Evolutionary conservation across 176 grass and related monocot species (phyloP).

Genomic region (Rhynchospora pubera): DNA sequence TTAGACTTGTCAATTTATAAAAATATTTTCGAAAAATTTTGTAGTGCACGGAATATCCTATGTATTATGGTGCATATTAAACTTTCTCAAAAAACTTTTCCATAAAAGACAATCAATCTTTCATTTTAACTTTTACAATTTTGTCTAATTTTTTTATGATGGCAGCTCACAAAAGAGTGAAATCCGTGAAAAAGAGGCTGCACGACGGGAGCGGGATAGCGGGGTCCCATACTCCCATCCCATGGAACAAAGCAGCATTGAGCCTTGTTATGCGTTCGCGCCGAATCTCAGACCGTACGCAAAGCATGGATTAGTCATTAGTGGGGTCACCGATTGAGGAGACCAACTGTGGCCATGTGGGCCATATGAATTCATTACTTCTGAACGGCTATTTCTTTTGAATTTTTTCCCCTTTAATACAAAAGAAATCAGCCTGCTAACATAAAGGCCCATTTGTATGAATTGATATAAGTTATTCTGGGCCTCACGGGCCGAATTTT

Average conservation of each 20-base stretch:
- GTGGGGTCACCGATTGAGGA: neutral
- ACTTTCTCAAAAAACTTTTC: too few species aligned
- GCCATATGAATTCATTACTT: neutral
- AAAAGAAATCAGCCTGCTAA: neutral
- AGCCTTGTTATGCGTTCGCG: neutral
- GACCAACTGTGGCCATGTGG: neutral
- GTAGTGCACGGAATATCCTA: too few species aligned
- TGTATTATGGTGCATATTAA: too few species aligned
- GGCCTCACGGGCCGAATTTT: neutral
- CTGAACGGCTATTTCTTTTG: neutral
- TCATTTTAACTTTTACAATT: neutral
- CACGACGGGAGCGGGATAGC: neutral
- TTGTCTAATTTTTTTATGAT: neutral
- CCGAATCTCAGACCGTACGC: neutral
- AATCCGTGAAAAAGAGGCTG: neutral
- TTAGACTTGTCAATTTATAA: too few species aligned
- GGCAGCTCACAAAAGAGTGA: too few species aligned
- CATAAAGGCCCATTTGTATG: neutral
- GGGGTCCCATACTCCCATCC: too few species aligned
- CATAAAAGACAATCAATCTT: neutral
- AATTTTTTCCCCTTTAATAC: neutral
- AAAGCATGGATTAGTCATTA: constrained; percentile 10
- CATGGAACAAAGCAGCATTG: neutral
- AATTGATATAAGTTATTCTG: neutral
- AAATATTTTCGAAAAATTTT: too few species aligned